Evolutionary conservation across 2,329 filamentous ascomycete genomes (phyloP), one percentile per base, ranked within the genome.

Genomic region (Neonectria punicea): DNA sequence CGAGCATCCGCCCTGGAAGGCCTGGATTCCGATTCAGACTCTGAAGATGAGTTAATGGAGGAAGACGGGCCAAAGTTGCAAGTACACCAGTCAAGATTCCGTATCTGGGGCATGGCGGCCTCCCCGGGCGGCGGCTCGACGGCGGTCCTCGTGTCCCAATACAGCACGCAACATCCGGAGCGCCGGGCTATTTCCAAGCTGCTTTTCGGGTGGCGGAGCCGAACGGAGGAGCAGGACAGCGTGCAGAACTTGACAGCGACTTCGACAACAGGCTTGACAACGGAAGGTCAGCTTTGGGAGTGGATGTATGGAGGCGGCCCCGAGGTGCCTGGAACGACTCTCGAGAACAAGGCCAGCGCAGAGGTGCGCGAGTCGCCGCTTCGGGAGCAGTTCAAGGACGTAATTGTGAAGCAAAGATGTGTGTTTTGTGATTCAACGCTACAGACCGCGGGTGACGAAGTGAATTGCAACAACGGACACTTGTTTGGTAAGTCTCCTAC

Each of bases 221-320:
- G 65, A 43, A 54, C 67, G 16, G 68, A 61, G 1, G 58, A 55
- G 32, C 53, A 54, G 5, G 61, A 69, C 6, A 60, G 62, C 0
- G 32, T 30, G 1, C 53, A 60, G 8, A 28, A 14, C 18, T 54
- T 41, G 16, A 3, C 43, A 16, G 39, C 22, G 41, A 16, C 34
- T 16, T 18, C 50, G 43, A 58, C 59, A 28, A 69, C 63, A 56
- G 71, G 36, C 4, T 30, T 74, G 8, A 73, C 84, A n/a, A 87
- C 86, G 2, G 87, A 89, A 73, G 87, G 82, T 0, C 77, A 78
- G 41, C 79, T 85, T 49, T 89, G 86, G 82, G 84, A 88, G 66
- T 87, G 84, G 82, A 86, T 89, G 83, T 89, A 89, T 69, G 86
- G 85, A 18, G 77, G 78, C n/a, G 85, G 84, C 0, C 77, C 80